Evolutionary conservation across 2,329 filamentous ascomycete species (phyloP).

Genomic region (Dothideomycetes sp.): DNA sequence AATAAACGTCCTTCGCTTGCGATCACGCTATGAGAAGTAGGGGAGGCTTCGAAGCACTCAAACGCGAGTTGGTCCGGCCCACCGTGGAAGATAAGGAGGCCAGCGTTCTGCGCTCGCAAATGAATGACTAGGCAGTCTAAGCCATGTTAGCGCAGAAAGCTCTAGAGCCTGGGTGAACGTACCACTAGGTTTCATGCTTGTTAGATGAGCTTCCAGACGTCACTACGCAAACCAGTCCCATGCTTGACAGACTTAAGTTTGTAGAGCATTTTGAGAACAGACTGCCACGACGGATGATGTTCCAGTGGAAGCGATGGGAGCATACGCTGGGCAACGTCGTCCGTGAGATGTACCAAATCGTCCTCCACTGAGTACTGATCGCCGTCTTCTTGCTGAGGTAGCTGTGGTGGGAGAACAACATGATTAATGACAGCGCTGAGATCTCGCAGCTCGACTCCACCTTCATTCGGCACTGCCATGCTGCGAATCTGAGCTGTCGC

Average conservation of each 20-base stretch:
- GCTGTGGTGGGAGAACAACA: slow-evolving; percentile 6
- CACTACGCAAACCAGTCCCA: not conserved
- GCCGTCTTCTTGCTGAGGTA: slow-evolving; percentile 3
- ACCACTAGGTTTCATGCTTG: not conserved
- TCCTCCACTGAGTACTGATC: not conserved
- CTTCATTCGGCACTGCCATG: not conserved
- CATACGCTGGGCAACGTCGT: not conserved
- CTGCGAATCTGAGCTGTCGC: too few species aligned
- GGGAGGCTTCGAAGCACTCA: slow-evolving; percentile 52
- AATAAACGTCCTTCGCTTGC: slow-evolving; percentile 39
- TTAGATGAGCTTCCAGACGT: not conserved
- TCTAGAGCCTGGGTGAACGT: not conserved
- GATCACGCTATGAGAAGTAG: slow-evolving; percentile 42
- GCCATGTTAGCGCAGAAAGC: not conserved
- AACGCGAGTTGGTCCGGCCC: slow-evolving; percentile 30
- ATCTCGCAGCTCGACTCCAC: not conserved
- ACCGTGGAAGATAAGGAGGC: slow-evolving; percentile 2
- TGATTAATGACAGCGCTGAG: slow-evolving; percentile 4
- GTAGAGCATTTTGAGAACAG: not conserved
- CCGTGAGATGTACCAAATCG: not conserved
- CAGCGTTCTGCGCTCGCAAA: slow-evolving; percentile 5
- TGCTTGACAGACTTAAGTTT: not conserved
- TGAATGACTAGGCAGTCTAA: slow-evolving; percentile 2
- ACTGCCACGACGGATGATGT: not conserved
- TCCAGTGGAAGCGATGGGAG: not conserved